Percentiles rank a stretch among this genome's conserved stretches.
Conservation (phyloP, 1,284 basidiomycete genomes). For the Rhizoctonia solani region DNA sequence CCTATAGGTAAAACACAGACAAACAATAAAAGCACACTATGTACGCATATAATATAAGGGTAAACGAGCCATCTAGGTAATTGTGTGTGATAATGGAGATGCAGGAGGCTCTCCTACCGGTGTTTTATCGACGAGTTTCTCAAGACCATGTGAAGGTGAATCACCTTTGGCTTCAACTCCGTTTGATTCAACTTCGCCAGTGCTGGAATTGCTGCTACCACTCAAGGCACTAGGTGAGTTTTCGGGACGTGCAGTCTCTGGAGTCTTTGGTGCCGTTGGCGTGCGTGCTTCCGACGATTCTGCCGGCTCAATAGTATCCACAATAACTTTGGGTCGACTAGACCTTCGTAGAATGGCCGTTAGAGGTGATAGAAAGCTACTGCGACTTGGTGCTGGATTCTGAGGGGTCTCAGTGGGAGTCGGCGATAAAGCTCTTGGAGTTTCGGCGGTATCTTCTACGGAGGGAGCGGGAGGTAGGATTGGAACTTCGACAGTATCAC, state of each 20-base stretch:
- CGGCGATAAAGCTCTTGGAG: conserved; percentile 20
- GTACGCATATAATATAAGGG: background rate
- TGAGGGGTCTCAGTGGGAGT: background rate
- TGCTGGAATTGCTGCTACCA: conserved; percentile 3
- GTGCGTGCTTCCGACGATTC: conserved; percentile 1
- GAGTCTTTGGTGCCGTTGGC: conserved; percentile 5
- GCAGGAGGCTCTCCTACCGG: conserved; percentile 16
- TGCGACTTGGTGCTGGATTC: conserved; percentile 28
- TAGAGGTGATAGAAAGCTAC: conserved; percentile 37
- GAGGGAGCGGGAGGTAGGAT: background rate
- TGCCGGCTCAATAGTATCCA: conserved; percentile 16
- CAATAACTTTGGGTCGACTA: conserved; percentile 22
- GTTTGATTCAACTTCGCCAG: background rate
- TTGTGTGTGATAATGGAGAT: conserved; percentile 24
- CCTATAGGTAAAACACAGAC: conserved; percentile 4
- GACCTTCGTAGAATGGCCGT: conserved; percentile 34
- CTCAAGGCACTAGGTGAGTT: background rate
- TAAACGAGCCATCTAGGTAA: conserved; percentile 4
- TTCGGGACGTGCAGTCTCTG: conserved; percentile 8
- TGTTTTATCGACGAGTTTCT: conserved; percentile 18
- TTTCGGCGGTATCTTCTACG: conserved; percentile 8
- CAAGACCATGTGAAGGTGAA: conserved; percentile 10
- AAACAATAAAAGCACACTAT: conserved; percentile 2
- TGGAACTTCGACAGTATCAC: conserved; percentile 2
- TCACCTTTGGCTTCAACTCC: conserved; percentile 11